phyloP scores from a whole-genome alignment of 2,329 filamentous ascomycete genomes.

The Leptographium wingfieldii region DNA sequence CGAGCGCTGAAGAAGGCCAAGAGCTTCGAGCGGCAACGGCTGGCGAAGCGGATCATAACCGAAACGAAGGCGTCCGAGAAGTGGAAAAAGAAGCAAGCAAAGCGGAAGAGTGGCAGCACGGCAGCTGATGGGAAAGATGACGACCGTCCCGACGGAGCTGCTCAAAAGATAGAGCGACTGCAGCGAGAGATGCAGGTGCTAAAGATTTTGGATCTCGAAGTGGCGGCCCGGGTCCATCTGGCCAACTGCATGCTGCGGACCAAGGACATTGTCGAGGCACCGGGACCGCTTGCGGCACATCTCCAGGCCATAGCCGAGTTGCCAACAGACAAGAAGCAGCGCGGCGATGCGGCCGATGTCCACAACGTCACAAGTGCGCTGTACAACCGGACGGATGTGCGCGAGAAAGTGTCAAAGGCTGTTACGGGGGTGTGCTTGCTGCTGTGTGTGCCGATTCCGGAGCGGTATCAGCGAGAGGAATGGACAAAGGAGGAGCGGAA shows the following conservation, averaged over 20 bases:
- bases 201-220: constrained; percentile 46
- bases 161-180: constrained; percentile 40
- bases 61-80: constrained; percentile 17
- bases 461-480: constrained; percentile 20
- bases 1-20: constrained; percentile 60
- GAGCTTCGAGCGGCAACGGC: constrained; percentile 66
- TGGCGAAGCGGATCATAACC: constrained; percentile 46
- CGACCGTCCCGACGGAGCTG: neutral
- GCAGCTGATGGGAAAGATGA: neutral
- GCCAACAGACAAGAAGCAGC: constrained; percentile 31
- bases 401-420: constrained; percentile 34
- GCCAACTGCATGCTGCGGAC: constrained; percentile 40
- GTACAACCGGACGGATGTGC: constrained; percentile 39
- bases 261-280: constrained; percentile 37
- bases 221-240: constrained; percentile 43
- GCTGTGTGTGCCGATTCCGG: constrained; percentile 35
- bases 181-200: constrained; percentile 46
- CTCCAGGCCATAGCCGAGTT: constrained; percentile 26
- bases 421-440: constrained; percentile 34
- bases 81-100: neutral
- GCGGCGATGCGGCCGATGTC: constrained; percentile 34
- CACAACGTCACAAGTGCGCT: constrained; percentile 49
- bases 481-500: constrained; percentile 18
- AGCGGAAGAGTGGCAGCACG: neutral
- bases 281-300: constrained; percentile 25